These are phyloP conservation scores for Solanum microdontum DNA, from an alignment of 257 asterid genomes.

Conservation along the genomic window DNA sequence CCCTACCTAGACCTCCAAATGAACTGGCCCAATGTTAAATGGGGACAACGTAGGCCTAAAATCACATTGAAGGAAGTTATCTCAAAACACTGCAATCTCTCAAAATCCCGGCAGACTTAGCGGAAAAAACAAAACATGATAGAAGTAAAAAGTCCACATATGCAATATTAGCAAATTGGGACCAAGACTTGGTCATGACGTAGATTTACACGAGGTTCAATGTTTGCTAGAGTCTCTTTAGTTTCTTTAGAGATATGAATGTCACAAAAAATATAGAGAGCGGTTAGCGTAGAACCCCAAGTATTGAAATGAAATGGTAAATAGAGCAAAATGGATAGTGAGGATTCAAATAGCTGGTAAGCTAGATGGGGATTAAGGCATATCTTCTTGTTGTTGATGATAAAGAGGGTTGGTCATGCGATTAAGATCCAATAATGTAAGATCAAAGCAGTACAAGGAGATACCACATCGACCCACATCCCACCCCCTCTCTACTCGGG, in stretches of 20 bases:
- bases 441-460: neutral
- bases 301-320: neutral
- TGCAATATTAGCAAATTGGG: neutral
- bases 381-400: neutral
- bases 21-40: neutral
- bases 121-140: neutral
- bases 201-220: neutral
- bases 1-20: neutral
- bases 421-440: neutral
- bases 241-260: neutral
- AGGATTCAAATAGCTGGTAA: neutral
- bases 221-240: neutral
- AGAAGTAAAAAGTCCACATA: neutral
- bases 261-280: neutral
- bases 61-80: neutral
- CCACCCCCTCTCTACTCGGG: neutral
- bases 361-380: neutral
- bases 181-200: neutral
- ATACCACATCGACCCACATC: neutral
- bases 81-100: neutral
- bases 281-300: neutral
- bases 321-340: neutral
- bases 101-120: neutral
- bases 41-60: neutral
- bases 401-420: neutral